Conservation (phyloP, 805 yeast genomes). For the Wickerhamiella hasegawae region DNA sequence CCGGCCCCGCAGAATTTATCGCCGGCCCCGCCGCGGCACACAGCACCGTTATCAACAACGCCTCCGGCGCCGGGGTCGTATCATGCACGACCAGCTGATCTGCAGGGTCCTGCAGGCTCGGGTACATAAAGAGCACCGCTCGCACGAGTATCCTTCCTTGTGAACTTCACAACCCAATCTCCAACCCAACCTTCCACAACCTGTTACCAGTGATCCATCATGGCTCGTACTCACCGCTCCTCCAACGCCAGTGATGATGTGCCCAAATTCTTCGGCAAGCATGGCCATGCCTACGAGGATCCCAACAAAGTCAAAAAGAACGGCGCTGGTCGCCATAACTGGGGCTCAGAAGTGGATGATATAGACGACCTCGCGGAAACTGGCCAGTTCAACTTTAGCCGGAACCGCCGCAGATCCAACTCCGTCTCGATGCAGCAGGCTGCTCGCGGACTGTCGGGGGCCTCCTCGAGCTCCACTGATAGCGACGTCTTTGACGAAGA, state of each 20-base stretch:
- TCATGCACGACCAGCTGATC: no score
- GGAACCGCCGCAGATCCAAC: constrained; percentile 23
- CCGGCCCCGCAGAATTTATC: no score
- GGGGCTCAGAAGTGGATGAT: constrained; percentile 69
- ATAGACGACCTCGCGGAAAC: constrained; percentile 42
- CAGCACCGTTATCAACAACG: no score
- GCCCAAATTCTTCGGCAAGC: constrained; percentile 65
- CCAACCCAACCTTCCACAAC: not conserved
- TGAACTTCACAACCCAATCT: not conserved
- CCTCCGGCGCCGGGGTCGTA: no score
- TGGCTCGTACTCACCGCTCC: constrained; percentile 19
- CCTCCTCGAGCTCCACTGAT: not conserved
- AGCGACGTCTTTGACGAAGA: not conserved
- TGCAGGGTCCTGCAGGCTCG: no score
- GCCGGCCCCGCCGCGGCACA: no score
- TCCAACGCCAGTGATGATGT: constrained; percentile 36
- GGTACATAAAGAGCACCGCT: no score
- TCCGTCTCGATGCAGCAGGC: constrained; percentile 12
- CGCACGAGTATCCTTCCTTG: not conserved
- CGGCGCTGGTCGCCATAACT: constrained; percentile 76
- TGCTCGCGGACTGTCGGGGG: not conserved
- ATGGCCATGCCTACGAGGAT: constrained; percentile 49
- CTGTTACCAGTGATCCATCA: constrained; percentile 1
- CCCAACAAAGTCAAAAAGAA: constrained; percentile 67
- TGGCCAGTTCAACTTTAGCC: constrained; percentile 32